Evolutionary conservation across 352 stramenopile species (phyloP), one percentile per base, ranked within the genome.

Genomic region (Phytophthora syringae): DNA sequence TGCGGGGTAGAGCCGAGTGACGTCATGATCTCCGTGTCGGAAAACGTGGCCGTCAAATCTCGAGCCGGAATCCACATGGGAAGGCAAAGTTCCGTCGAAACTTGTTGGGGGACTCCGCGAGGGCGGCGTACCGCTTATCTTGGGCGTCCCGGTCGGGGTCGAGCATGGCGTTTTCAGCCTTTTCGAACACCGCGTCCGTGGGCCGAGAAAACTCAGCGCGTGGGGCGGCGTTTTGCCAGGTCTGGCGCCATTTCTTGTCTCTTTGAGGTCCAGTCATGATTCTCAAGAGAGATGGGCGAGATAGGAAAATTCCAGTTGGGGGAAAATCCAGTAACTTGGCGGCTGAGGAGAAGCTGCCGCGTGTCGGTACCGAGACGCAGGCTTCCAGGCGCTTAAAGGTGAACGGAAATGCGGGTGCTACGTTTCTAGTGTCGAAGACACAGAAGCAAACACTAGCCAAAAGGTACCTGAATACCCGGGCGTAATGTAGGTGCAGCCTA

Each of bases 11-110:
- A 64, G 1, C 48, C 48, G 18, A 70, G 36, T 1, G 53, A 65
- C 1, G 53, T 57, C 62, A 70, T 64, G 16, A 70, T 64, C n/a
- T 64, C 39, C 27, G 45, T 64, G 18, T 70, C 54, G 0, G 48
- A 64, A 42, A 70, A 32, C 27, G 27, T 32, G 27, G 27, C 4
- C 5, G 27, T 32, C 27, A 65, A 2, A 30, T 64, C 18, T 2
- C 16, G 0, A 32, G 62, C 53, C 3, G 47, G 62, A 21, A 70
- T 70, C 53, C 62, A 70, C 52, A 64, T 53, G 2, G 40, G 9
- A 20, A 54, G 32, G n/a, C 44, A 59, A 1, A 58, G 21, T 6
- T 69, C 60, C 1, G 10, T n/a, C 4, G 43, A 37, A 0, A 69
- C 60, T 24, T 44, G 52, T 9, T 56, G 34, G 21, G 52, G 45